Conservation (phyloP, 2,329 filamentous ascomycete species). For the Neonectria faginata region DNA sequence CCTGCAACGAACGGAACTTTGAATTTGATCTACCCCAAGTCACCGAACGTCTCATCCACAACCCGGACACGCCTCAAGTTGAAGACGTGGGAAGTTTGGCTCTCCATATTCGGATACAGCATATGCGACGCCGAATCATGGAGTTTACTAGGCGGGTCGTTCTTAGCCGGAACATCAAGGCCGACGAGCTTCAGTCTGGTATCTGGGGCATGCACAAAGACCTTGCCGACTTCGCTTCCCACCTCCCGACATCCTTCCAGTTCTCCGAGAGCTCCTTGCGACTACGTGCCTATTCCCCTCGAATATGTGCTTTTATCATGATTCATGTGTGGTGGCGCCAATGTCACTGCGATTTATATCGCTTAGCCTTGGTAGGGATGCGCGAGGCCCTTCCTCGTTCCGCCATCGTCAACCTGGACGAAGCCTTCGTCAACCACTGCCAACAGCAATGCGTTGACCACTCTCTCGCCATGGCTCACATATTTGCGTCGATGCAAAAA, state of each 20-base stretch:
- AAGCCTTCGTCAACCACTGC: conserved; percentile 62
- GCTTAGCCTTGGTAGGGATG: conserved; percentile 63
- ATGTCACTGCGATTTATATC: conserved; percentile 68
- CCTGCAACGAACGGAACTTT: conserved; percentile 59
- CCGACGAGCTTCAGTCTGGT: conserved; percentile 56
- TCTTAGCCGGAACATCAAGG: conserved; percentile 53
- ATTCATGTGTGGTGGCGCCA: conserved; percentile 71
- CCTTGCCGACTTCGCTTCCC: conserved; percentile 64
- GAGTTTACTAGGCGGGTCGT: conserved; percentile 63
- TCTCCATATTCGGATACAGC: conserved; percentile 67
- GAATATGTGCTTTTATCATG: conserved; percentile 69
- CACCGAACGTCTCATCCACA: conserved; percentile 63
- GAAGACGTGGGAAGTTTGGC: conserved; percentile 68
- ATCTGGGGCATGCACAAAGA: conserved; percentile 62
- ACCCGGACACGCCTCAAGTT: conserved; percentile 54
- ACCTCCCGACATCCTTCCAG: conserved; percentile 66
- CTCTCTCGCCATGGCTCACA: conserved; percentile 66
- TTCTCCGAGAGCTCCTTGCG: conserved; percentile 69
- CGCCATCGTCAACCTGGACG: conserved; percentile 59
- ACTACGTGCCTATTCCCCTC: conserved; percentile 67
- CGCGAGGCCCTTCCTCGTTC: conserved; percentile 62
- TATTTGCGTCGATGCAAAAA: conserved; percentile 64
- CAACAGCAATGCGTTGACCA: conserved; percentile 66
- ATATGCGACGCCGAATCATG: conserved; percentile 65
- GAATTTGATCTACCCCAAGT: conserved; percentile 69